phyloP scores from a whole-genome alignment of 2,329 filamentous ascomycete genomes.

The Clonostachys solani region DNA sequence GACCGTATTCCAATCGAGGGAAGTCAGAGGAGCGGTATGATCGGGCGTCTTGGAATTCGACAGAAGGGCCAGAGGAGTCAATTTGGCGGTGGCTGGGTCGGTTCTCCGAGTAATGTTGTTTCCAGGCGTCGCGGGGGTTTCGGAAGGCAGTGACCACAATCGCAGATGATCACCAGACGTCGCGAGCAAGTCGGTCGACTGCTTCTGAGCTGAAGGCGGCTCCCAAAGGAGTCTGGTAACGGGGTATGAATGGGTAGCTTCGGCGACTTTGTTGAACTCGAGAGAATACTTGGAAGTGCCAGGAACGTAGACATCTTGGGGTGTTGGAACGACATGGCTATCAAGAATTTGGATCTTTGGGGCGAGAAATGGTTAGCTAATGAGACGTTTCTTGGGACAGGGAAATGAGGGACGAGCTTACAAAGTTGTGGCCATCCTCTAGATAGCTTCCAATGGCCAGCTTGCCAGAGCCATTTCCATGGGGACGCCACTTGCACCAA shows the following conservation, averaged over 20 bases:
- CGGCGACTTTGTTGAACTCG: slow-evolving; percentile 89
- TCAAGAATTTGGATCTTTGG: slow-evolving; percentile 92
- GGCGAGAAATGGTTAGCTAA: not conserved
- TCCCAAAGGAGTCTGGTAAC: slow-evolving; percentile 96
- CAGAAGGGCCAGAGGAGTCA: slow-evolving; percentile 86
- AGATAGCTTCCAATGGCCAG: slow-evolving; percentile 93
- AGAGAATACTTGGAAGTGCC: slow-evolving; percentile 71
- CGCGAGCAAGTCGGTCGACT: slow-evolving; percentile 89
- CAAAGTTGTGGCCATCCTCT: slow-evolving; percentile 97
- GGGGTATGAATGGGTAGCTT: slow-evolving; percentile 96
- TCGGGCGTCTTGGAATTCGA: slow-evolving; percentile 99
- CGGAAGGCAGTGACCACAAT: slow-evolving; percentile 84
- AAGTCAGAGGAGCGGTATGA: slow-evolving; percentile 94
- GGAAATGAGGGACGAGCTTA: slow-evolving; percentile 35
- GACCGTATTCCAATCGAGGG: slow-evolving; percentile 96
- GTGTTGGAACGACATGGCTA: slow-evolving; percentile 70
- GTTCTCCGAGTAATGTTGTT: slow-evolving; percentile 66
- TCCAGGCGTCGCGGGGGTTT: slow-evolving; percentile 49
- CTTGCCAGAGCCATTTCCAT: slow-evolving; percentile 79
- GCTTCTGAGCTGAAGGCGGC: slow-evolving; percentile 89
- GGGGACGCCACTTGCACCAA: slow-evolving; percentile 97
- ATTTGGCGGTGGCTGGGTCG: slow-evolving; percentile 63
- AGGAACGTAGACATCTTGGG: slow-evolving; percentile 63
- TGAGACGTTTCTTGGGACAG: not conserved
- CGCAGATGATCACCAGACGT: slow-evolving; percentile 93